A percentile compares a stretch with the other conserved stretches of the same genome.
phyloP scores from a whole-genome alignment of 2,329 filamentous ascomycete genomes.

The Coniochaeta pulveracea region DNA sequence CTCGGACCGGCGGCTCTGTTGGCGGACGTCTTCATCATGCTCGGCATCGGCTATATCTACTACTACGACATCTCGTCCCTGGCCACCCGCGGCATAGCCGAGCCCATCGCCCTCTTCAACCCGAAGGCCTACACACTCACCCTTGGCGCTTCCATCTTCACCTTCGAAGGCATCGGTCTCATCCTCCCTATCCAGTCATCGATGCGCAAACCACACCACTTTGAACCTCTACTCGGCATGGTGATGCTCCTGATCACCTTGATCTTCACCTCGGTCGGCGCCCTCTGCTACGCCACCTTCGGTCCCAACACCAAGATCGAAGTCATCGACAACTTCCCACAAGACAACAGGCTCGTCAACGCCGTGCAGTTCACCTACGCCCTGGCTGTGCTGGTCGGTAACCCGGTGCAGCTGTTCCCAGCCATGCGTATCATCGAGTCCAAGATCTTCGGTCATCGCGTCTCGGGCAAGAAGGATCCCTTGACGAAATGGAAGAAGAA shows the following conservation, averaged over 20 bases:
- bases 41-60: conserved; percentile 64
- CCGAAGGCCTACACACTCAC: conserved; percentile 57
- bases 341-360: conserved; percentile 61
- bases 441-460: conserved; percentile 51
- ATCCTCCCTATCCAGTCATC: conserved; percentile 67
- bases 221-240: conserved; percentile 50
- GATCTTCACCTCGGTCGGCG: conserved; percentile 62
- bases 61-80: conserved; percentile 54
- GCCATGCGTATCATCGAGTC: conserved; percentile 62
- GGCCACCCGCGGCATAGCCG: conserved; percentile 41
- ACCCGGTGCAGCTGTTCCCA: conserved; percentile 65
- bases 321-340: conserved; percentile 67
- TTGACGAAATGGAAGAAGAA: conserved; percentile 72
- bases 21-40: conserved; percentile 60
- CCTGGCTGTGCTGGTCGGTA: conserved; percentile 60
- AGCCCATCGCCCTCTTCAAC: conserved; percentile 58
- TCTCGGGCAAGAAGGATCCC: conserved; percentile 54
- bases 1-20: conserved; percentile 58
- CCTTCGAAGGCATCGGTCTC: conserved; percentile 67
- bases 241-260: conserved; percentile 66
- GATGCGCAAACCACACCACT: conserved; percentile 60
- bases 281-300: conserved; percentile 65
- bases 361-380: conserved; percentile 66
- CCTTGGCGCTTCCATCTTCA: conserved; percentile 65
- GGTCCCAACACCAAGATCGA: conserved; percentile 58